Conservation (phyloP, 306 rosid genomes). For the Canavalia gladiata region DNA sequence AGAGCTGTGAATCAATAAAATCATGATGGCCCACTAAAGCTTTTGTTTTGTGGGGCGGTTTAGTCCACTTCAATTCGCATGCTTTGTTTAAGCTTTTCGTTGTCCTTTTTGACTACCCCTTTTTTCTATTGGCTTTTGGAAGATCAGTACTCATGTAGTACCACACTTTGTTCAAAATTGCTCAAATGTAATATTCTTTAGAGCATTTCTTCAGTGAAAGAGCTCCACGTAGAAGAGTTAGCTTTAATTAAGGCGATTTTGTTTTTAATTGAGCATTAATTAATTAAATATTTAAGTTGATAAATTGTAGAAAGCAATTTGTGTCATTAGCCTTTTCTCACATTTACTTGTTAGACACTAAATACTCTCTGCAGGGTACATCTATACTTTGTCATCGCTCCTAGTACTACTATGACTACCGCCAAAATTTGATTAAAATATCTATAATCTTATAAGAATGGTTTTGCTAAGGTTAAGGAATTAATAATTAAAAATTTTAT, state of each 20-base stretch:
- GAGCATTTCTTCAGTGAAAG: not conserved
- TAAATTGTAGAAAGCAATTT: no score
- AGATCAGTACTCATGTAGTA: slow-evolving; percentile 51
- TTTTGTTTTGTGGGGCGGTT: slow-evolving; percentile 69
- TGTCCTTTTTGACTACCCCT: slow-evolving; percentile 67
- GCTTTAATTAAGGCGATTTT: no score
- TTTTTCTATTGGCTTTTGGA: slow-evolving; percentile 53
- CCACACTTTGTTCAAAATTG: slow-evolving; percentile 49
- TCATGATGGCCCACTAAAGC: slow-evolving; percentile 64
- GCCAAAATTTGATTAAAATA: slow-evolving; percentile 12
- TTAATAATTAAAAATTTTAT: no score
- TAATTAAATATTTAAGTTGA: no score
- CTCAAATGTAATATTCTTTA: slow-evolving; percentile 42
- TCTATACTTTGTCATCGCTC: not conserved
- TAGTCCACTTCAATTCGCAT: slow-evolving; percentile 61
- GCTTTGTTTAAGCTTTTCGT: slow-evolving; percentile 57
- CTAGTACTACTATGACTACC: not conserved
- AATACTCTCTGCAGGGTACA: slow-evolving; percentile 3
- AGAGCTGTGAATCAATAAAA: slow-evolving; percentile 58
- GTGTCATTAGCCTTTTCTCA: not conserved
- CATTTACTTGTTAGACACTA: not conserved
- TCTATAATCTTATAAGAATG: not conserved
- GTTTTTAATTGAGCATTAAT: no score
- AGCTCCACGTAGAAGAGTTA: no score
- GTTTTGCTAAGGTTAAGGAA: no score